Conservation (phyloP, 2,329 filamentous ascomycete species). For the Cytospora schulzeri region DNA sequence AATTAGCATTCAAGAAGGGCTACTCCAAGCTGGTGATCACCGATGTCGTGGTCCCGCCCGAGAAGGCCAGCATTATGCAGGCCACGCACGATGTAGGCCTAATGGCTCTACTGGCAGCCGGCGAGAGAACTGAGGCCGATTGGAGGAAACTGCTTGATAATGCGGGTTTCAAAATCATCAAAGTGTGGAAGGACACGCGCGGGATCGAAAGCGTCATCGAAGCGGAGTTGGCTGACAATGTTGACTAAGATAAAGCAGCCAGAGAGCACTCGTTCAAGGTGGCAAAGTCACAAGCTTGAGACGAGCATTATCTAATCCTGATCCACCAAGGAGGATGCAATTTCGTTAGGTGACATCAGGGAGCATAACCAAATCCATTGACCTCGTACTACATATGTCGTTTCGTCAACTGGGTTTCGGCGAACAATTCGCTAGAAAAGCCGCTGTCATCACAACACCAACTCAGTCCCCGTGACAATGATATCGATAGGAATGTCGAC, state of each 20-base stretch:
- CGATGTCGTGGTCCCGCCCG: conserved; percentile 41
- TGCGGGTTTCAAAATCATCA: conserved; percentile 35
- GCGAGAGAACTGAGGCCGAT: conserved; percentile 36
- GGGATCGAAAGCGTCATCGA: conserved; percentile 28
- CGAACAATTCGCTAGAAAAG: no score
- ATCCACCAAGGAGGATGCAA: no score
- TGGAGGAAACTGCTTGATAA: conserved; percentile 36
- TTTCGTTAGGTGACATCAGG: no score
- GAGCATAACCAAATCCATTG: no score
- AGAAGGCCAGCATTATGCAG: conserved; percentile 36
- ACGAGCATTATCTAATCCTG: no score
- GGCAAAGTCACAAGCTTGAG: no score
- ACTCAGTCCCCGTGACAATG: no score
- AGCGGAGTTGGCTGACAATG: conserved; percentile 21
- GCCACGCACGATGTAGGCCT: conserved; percentile 41
- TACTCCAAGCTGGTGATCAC: conserved; percentile 43
- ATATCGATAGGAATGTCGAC: no score
- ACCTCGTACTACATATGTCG: no score
- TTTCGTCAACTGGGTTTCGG: no score
- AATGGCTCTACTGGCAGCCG: conserved; percentile 37
- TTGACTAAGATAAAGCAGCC: not conserved
- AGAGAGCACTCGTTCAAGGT: no score
- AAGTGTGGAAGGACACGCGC: conserved; percentile 36
- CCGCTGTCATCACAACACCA: no score
- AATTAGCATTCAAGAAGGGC: conserved; percentile 40